Conservation (phyloP, 164 flowering plant species). For the Platanus orientalis region DNA sequence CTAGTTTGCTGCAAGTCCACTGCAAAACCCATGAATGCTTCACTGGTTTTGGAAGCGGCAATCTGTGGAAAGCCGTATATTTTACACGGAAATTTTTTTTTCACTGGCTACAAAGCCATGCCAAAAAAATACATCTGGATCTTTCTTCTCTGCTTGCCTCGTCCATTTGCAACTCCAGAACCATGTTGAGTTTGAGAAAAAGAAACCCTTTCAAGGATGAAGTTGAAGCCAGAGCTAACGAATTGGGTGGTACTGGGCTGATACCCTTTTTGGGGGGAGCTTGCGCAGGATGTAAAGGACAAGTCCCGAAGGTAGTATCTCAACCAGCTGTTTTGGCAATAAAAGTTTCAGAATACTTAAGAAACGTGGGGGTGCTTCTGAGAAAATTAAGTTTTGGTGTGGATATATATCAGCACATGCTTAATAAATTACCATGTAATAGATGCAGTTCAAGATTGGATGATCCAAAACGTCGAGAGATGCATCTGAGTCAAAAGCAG, state of each 20-base stretch:
- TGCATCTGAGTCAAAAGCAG: conserved; percentile 81
- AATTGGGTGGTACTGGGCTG: conserved; percentile 90
- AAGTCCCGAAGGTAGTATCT: conserved; percentile 88
- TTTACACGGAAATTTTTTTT: background rate
- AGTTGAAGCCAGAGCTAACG: conserved; percentile 27
- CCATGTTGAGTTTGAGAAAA: background rate
- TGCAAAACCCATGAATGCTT: background rate
- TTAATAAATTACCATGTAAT: conserved; percentile 59
- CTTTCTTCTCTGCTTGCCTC: background rate
- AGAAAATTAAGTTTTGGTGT: background rate
- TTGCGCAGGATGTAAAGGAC: conserved; percentile 90
- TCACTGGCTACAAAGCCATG: too few species aligned
- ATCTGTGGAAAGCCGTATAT: background rate
- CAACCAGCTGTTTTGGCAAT: conserved; percentile 52
- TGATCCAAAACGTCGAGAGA: conserved; percentile 85
- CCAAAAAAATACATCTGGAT: background rate
- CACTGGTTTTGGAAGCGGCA: background rate
- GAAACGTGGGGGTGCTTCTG: background rate
- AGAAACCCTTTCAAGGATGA: background rate
- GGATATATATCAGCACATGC: background rate
- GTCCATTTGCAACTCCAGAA: background rate
- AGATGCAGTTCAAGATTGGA: conserved; percentile 73
- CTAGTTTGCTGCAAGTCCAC: background rate
- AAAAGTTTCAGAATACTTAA: background rate
- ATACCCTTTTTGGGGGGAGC: conserved; percentile 84